Base-by-base conservation (phyloP, 331 rosid species). In the Quercus lobata region DNA sequence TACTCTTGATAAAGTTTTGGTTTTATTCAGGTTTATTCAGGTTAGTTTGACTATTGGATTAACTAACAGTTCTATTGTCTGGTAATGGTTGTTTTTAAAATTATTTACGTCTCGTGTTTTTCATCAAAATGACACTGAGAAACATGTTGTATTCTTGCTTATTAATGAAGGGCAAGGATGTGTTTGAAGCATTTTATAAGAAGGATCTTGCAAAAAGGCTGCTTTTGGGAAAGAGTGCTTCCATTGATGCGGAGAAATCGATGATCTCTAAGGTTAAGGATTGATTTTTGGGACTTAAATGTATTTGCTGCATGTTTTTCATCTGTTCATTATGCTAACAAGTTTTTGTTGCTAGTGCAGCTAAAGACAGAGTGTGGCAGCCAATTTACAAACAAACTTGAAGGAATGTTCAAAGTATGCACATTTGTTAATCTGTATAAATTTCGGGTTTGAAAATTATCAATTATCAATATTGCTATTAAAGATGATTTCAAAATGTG, bases 361-460 rank as follows among this genome's bases (percentile, higher is more conserved):
- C 86, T 96, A 83, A 96, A 96, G 87, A 96, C 99, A 0, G 99
- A 96, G 91, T 96, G 99, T 79, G 99, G 99, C 81, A 96, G 99
- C 84, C 99, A 96, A 79, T 96, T 96, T 84, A 96, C 99, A 24
- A 96, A 93, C 86, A 96, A 96, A 86, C 92, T 96, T 19, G 99
- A 96, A 87, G 99, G 98, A 79, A 96, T 96, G 99, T 96, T 96
- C 80, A 96, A 96, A 97, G 99, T 96, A 79, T 62, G 72, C 77
- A 60, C 57, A 69, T 75, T 79, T 77, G 69, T 68, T 69, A 73
- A 71, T 69, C 21, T 22, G 54, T 75, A 74, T 63, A 41, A 17
- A 63, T 78, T 57, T 41, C 49, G 17, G n/a, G 25, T 61, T 75
- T 75, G 15, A 8, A 27, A 41, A 34, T 35, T 53, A 37, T 62